phyloP scores from a whole-genome alignment of 495 filamentous ascomycete genomes.

The Aspergillus sclerotioniger region DNA sequence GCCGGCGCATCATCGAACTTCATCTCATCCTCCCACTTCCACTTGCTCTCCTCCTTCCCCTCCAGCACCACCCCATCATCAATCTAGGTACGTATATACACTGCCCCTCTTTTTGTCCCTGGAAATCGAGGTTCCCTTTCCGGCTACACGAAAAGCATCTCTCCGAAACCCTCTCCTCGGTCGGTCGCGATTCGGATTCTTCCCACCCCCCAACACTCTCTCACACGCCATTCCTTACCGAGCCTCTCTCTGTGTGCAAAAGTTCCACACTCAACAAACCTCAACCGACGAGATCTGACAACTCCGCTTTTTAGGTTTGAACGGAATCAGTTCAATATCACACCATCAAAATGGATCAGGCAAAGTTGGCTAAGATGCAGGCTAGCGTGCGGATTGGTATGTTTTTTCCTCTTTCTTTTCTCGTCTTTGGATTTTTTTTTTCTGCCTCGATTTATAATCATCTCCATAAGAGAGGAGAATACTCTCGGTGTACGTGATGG shows the following conservation, averaged over 20 bases:
- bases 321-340: constrained; percentile 21
- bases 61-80: constrained; percentile 10
- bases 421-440: constrained; percentile 9
- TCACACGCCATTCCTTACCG: not conserved
- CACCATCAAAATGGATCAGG: constrained; percentile 52
- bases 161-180: not conserved
- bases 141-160: not conserved
- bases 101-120: not conserved
- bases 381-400: constrained; percentile 56
- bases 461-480: no score
- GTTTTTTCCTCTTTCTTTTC: constrained; percentile 23
- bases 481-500: no score
- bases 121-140: not conserved
- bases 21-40: constrained; percentile 11
- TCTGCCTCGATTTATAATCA: not conserved
- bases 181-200: not conserved
- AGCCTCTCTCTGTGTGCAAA: not conserved
- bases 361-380: constrained; percentile 58
- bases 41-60: constrained; percentile 16
- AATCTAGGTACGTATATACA: constrained; percentile 11
- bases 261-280: constrained; percentile 4
- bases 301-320: constrained; percentile 18
- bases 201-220: not conserved
- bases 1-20: constrained; percentile 30
- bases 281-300: constrained; percentile 13